Base-by-base conservation (phyloP, 1,284 basidiomycete genomes). In the Tilletia caries region DNA sequence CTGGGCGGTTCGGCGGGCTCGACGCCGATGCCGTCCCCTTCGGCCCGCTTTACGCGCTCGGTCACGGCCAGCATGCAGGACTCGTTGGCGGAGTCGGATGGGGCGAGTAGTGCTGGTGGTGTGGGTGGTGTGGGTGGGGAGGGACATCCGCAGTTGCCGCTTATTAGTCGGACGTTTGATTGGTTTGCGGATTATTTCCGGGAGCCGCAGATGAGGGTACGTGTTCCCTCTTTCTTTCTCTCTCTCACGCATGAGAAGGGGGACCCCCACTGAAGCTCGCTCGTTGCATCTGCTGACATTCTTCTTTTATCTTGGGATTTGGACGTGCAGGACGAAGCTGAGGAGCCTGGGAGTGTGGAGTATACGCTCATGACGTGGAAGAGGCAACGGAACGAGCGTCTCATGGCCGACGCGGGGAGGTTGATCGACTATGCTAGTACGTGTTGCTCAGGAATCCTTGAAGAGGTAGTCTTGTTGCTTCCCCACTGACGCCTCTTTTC, bases 111-210 rank as follows among this genome's bases (percentile, higher is more conserved):
- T 15, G 37, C 15, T 15, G 37, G 37, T 41, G 37, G 37, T 10
- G 37, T 50, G 48, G 48, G 13, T n/a, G 71, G 68, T 37, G 71
- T 27, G 52, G 27, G 27, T 54, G 52, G 25, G 15, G 52, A 69
- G 25, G 68, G 78, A 15, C 68, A 70, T 27, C 85, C 87, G 76
- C 85, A 86, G 1, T 85, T 98, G 71, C 95, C 95, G 0, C 85
- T 98, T 76, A 93, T 93, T 85, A 94, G 92, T 79, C 88, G 89
- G 1, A 95, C 93, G 84, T 98, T 92, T 82, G 94, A 96, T 80
- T 98, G 93, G 92, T 94, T 93, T 71, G 89, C 90, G 79, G 95
- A 98, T 82, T 98, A 98, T 83, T 98, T 97, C 86, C 94, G 92
- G 73, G 95, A 98, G 84, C 94, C 95, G 3, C 95, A 83, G 70